Conservation (phyloP, 345 rosid genomes). For the Lepidium africanum region DNA sequence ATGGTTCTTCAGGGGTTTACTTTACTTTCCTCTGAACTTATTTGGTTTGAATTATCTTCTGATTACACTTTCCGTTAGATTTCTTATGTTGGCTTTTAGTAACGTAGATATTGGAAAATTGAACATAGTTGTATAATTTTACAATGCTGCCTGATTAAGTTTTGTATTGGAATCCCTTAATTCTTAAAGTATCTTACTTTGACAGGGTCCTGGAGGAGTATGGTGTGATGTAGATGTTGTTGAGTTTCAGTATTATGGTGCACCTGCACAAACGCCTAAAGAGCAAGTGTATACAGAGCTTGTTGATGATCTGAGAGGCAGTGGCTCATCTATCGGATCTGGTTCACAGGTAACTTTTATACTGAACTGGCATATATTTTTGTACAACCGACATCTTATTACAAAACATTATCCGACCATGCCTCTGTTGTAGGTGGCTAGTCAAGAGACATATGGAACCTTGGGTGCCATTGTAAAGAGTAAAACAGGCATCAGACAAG, state of each 20-base stretch:
- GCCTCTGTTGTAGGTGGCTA: constrained; percentile 49
- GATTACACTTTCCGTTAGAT: too few relatives aligned
- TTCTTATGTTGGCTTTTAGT: neutral
- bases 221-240: constrained; percentile 91
- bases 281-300: constrained; percentile 72
- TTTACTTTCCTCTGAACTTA: neutral
- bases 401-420: neutral
- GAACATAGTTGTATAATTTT: neutral
- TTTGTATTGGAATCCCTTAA: neutral
- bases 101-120: neutral
- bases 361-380: neutral
- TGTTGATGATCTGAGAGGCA: constrained; percentile 70
- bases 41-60: neutral
- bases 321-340: constrained; percentile 64
- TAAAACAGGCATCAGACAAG: constrained; percentile 61
- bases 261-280: constrained; percentile 68
- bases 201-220: constrained; percentile 80
- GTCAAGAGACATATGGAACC: constrained; percentile 85
- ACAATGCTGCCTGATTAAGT: neutral
- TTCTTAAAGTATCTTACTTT: neutral
- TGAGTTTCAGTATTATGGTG: constrained; percentile 74
- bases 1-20: neutral
- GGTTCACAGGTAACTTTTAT: constrained; percentile 58
- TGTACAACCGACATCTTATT: neutral
- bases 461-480: constrained; percentile 76